Conservation (phyloP, 2,329 filamentous ascomycete species). For the Microdochium bolleyi region DNA sequence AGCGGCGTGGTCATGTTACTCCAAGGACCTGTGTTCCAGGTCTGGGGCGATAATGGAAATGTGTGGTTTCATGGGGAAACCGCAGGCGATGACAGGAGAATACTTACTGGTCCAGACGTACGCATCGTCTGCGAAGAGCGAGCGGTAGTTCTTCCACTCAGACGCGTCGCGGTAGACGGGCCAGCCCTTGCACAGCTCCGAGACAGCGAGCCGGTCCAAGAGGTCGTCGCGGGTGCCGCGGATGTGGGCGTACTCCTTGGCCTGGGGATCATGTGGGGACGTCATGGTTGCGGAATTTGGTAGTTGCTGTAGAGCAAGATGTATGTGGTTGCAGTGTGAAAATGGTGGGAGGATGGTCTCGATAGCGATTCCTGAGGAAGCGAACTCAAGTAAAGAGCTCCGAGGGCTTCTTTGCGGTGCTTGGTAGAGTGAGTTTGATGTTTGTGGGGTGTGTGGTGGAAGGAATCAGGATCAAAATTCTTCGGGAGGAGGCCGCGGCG, state of each 20-base stretch:
- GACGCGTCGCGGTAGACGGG: constrained; percentile 44
- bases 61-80: neutral
- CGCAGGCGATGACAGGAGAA: neutral
- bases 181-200: constrained; percentile 46
- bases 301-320: neutral
- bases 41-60: neutral
- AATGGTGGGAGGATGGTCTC: neutral
- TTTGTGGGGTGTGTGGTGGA: too few relatives aligned
- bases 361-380: neutral
- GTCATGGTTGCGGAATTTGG: constrained; percentile 13
- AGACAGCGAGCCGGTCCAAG: constrained; percentile 34
- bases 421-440: too few relatives aligned
- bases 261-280: constrained; percentile 20
- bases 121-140: constrained; percentile 36
- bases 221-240: constrained; percentile 32
- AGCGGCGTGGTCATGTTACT: neutral
- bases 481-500: too few relatives aligned
- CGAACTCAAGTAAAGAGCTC: too few relatives aligned
- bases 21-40: neutral
- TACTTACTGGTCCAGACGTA: constrained; percentile 40
- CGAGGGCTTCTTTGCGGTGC: too few relatives aligned
- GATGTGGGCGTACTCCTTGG: constrained; percentile 29
- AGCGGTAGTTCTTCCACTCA: constrained; percentile 44
- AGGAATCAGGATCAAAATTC: too few relatives aligned
- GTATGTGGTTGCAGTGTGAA: neutral